Evolutionary conservation across 768 basidiomycete genomes (phyloP), one percentile per base, ranked within the genome.

Genomic region (Omphalotus guepiniiformis): DNA sequence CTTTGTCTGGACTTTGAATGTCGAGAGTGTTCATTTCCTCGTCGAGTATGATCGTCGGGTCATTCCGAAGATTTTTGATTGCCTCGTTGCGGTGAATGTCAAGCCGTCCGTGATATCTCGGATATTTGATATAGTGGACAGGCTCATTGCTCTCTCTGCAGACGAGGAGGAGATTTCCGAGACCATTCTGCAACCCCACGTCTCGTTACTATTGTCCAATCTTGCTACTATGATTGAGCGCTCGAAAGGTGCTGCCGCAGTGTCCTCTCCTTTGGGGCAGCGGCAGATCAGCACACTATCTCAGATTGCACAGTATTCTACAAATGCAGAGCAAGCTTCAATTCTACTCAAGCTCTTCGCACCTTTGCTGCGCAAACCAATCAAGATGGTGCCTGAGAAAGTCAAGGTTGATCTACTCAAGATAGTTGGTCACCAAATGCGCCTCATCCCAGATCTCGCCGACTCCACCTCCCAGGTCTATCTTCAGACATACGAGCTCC

Each of bases 81-180:
- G 92, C 58, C 71, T 98, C 7, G 67, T 85, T 3, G 88, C 87
- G 0, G 75, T 81, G 5, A 89, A 86, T 51, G 92, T 96, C 63
- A 96, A 97, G 63, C 83, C 92, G 2, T 65, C 79, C 0, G 94
- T 97, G 13, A 71, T 95, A 35, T 76, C 75, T 12, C 79, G 80
- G 43, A 75, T 97, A 3, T 86, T 95, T 54, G 94, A 97, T 58
- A 82, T 95, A 49, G 73, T 93, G 39, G 89, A 93, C 35, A 74
- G 73, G 27, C 63, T 97, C 0, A 69, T 89, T 41, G 71, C 61
- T 3, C 69, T 78, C 23, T 78, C 85, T 2, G 63, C 71, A 2
- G 72, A 73, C 4, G 78, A 84, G 34, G 67, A 66, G 23, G 58
- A 57, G 11, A 68, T 85, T 23, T 71, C 75, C 1, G 75, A 78